Percentiles rank a stretch among this genome's conserved stretches.
Conservation (phyloP, 1,284 basidiomycete genomes). For the Cerioporus squamosus region DNA sequence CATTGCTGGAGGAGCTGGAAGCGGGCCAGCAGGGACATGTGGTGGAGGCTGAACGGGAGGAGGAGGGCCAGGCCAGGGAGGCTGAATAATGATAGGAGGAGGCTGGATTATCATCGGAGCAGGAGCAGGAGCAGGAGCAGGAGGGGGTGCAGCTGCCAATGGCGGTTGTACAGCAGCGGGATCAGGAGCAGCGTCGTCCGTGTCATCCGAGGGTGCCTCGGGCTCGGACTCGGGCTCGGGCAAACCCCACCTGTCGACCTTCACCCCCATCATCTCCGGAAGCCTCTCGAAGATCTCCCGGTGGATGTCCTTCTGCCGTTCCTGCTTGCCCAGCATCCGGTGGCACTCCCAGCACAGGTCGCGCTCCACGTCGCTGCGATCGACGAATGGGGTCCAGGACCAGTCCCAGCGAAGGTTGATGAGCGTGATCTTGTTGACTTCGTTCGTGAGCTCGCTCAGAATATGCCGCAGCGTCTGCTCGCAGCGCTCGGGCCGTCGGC, state of each 20-base stretch:
- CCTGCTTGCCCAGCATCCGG: constrained; percentile 5
- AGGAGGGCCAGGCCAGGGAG: too few species aligned
- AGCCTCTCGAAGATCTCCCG: constrained; percentile 4
- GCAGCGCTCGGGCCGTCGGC: constrained; percentile 2
- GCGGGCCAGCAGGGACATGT: too few species aligned
- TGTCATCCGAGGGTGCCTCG: too few species aligned
- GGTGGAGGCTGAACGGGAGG: too few species aligned
- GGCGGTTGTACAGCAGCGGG: too few species aligned
- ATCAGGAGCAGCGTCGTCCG: too few species aligned
- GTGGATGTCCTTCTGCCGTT: constrained; percentile 7
- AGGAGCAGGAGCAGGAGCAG: too few species aligned
- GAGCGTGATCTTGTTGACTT: constrained; percentile 20
- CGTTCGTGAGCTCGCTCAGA: constrained; percentile 20
- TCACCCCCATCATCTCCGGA: constrained; percentile 13
- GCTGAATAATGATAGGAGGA: too few species aligned
- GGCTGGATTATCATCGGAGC: too few species aligned
- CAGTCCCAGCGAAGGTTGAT: constrained; percentile 6
- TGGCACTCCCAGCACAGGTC: constrained; percentile 14
- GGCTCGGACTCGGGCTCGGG: not conserved
- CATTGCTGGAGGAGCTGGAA: too few species aligned
- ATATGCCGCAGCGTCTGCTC: constrained; percentile 12
- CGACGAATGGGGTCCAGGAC: constrained; percentile 10
- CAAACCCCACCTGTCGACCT: not conserved
- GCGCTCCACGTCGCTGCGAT: constrained; percentile 6
- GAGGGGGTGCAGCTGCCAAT: too few species aligned